Evolutionary conservation across 495 filamentous ascomycete species (phyloP), one percentile per base, ranked within the genome.

Genomic region (Penicillium lividum): DNA sequence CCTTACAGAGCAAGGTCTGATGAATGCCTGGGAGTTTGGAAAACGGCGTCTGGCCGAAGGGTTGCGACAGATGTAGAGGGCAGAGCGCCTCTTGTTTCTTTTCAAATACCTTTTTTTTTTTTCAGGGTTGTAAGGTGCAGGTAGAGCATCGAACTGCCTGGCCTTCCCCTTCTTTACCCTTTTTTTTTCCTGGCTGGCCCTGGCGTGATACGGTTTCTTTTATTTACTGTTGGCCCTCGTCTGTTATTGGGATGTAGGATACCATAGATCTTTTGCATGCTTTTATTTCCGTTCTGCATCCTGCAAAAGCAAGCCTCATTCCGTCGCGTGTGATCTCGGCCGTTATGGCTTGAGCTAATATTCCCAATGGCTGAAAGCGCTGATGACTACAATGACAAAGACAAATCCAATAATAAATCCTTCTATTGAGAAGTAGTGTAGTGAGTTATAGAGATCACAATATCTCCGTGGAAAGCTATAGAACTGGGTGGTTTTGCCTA

Each of bases 21-120:
- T 96, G 68, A 98, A 98, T 77, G 82, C 92, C 51, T 95, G 93
- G 82, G 89, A 97, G 73, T 90, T 97, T 74, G 93, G 93, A 64
- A 96, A 96, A 81, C 82, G 86, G 63, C 94, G 96, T 73, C 75
- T 97, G 71, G 87, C 89, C 36, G 94, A 97, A 80, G 86, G 91
- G 78, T 78, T 98, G 82, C 87, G 94, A 68, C 91, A 97, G 72
- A 78, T 78, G 75, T 78, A 73, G 59, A 64, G 34, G 49, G 13
- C 25, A 30, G 4, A 30, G 8, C 11, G n/a, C 3, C n/a, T 3
- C 2, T 10, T 54, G 16, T 30, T 44, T 15, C 6, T 18, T 38
- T 36, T 54, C 43, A 30, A 44, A 52, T 46, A 30, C 10, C 18
- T 53, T 22, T 22, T 22, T 22, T 22, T 22, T 45, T 50, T 59